phyloP scores from a whole-genome alignment of 441 rosid species.

The Populus tomentosa region DNA sequence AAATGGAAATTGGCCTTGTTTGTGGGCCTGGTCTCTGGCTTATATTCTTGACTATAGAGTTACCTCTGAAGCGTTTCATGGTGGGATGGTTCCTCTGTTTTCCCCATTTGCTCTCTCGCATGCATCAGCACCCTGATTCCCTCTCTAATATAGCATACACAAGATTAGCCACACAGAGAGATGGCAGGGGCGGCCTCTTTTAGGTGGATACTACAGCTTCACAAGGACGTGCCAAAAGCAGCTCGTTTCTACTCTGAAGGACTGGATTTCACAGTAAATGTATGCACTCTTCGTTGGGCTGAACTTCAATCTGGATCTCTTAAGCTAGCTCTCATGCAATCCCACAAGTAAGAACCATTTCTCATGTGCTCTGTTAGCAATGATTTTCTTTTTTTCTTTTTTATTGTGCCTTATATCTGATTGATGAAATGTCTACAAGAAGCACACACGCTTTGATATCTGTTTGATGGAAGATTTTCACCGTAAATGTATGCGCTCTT shows the following conservation, averaged over 20 bases:
- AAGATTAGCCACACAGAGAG: conserved; percentile 3
- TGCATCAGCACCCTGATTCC: background rate
- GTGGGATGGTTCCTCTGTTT: background rate
- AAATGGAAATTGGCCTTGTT: background rate
- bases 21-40: background rate
- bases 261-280: conserved; percentile 65
- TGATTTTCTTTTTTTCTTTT: background rate
- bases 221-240: conserved; percentile 85
- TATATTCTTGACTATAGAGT: background rate
- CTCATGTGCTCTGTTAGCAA: background rate
- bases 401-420: conserved; percentile 20
- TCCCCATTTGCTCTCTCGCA: background rate
- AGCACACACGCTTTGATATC: background rate
- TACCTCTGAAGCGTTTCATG: background rate
- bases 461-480: too few relatives aligned
- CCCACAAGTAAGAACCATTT: conserved; percentile 39
- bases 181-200: conserved; percentile 61
- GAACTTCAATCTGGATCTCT: conserved; percentile 80
- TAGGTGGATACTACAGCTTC: conserved; percentile 87
- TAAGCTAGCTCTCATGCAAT: conserved; percentile 71
- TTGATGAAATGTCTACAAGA: conserved; percentile 34
- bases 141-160: background rate
- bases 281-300: conserved; percentile 83
- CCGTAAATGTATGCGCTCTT: too few relatives aligned
- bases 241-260: conserved; percentile 86